Evolutionary conservation across 2,329 filamentous ascomycete genomes (phyloP).

Genomic region (Orbilia blumenaviensis): DNA sequence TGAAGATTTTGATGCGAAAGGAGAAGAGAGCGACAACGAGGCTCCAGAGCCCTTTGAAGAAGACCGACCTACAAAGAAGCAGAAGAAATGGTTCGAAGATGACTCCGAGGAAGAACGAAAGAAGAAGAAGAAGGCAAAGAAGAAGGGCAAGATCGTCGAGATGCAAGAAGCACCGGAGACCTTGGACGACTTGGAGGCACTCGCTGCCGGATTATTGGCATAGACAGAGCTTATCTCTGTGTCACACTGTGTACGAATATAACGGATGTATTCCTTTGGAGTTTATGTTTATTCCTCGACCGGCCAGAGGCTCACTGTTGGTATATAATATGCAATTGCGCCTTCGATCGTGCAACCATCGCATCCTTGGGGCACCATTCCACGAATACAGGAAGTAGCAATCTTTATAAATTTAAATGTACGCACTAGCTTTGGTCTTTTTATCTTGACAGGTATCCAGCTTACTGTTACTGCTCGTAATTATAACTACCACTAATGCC

Average conservation of each 20-base stretch:
- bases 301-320: neutral
- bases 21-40: conserved; percentile 58
- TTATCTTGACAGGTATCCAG: neutral
- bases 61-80: conserved; percentile 68
- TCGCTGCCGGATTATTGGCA: conserved; percentile 76
- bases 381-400: neutral
- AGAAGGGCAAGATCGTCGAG: conserved; percentile 63
- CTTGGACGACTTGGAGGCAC: conserved; percentile 75
- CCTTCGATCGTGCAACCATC: neutral
- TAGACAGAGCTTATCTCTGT: conserved; percentile 33
- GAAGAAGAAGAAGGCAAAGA: conserved; percentile 62
- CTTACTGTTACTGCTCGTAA: neutral
- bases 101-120: conserved; percentile 69
- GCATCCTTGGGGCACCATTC: neutral
- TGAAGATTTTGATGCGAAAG: conserved; percentile 57
- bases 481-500: too few relatives aligned
- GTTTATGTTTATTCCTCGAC: neutral
- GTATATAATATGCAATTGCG: neutral
- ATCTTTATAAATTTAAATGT: conserved; percentile 2
- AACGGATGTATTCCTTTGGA: neutral
- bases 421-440: neutral
- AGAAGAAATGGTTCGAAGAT: conserved; percentile 81
- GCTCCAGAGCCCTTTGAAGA: conserved; percentile 60
- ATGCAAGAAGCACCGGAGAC: conserved; percentile 69
- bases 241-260: neutral